Base-by-base conservation (phyloP, 495 filamentous ascomycete genomes). In the Podospora didyma region DNA sequence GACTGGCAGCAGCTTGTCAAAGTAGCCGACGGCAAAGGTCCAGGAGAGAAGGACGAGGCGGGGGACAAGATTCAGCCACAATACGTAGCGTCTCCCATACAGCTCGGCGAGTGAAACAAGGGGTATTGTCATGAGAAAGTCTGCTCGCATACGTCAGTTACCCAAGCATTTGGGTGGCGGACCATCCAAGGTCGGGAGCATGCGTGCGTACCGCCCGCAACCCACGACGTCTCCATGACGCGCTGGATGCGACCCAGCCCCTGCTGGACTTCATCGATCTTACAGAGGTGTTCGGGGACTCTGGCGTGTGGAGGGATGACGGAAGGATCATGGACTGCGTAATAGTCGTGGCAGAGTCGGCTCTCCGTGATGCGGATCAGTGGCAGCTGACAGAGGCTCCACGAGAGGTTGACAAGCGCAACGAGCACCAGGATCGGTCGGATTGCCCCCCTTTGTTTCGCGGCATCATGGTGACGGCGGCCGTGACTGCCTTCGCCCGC, bases 281-380 rank as follows among this genome's bases (percentile, higher is more conserved):
- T 81, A 57, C 78, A 81, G 23, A 74, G 46, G 53, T 69, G 66
- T 53, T 81, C 78, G 19, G 71, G 68, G 12, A 79, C 61, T 48
- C 56, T 58, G 7, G 71, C 74, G 58, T 72, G 70, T 7, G 51
- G 59, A 0, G 42, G 48, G n/a, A 75, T 61, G 16, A 58, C 58
- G 4, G 66, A 68, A 0, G 73, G 73, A 23, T 78, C 72, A 28
- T 69, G 58, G 17, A 26, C 57, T 19, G 44, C 35, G 52, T 79
- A 81, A 53, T 78, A 73, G 17, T 78, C 73, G 21, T 62, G 69
- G 48, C 78, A 81, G 17, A 79, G 63, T 22, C 76, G 67, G 16
- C 69, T 60, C 61, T 81, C 77, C 34, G 79, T 65, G 2, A 79
- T 69, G 46, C 77, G 70, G 55, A 71, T 79, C 9, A 78, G 64